phyloP scores from a whole-genome alignment of 306 rosid genomes.

The Lathyrus sativus region DNA sequence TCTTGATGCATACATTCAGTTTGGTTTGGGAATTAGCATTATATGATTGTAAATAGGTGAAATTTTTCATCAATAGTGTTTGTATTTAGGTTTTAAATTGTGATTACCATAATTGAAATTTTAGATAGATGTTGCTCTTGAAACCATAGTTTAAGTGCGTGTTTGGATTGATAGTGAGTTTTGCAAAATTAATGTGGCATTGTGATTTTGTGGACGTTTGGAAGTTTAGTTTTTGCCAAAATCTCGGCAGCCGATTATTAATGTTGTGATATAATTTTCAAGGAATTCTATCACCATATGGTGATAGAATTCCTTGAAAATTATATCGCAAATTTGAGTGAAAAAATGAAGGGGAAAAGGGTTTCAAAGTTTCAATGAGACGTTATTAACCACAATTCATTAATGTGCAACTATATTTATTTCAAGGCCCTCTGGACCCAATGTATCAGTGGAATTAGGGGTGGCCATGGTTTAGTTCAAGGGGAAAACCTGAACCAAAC shows the following conservation, averaged over 20 bases:
- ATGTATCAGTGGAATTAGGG: neutral
- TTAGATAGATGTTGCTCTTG: neutral
- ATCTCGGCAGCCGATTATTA: neutral
- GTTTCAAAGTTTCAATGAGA: neutral
- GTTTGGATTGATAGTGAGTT: neutral
- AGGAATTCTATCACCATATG: no score
- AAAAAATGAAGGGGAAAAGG: neutral
- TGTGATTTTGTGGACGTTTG: neutral
- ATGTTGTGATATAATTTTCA: neutral
- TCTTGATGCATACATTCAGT: constrained; percentile 9
- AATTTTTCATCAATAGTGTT: neutral
- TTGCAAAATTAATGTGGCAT: neutral
- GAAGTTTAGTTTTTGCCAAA: neutral
- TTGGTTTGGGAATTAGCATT: constrained; percentile 12
- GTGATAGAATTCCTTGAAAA: neutral
- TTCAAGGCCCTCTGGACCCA: constrained; percentile 10
- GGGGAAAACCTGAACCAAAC: neutral
- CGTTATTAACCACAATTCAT: neutral
- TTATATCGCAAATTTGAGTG: neutral
- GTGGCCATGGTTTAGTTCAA: neutral
- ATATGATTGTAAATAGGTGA: neutral
- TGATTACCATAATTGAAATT: neutral
- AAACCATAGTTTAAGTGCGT: neutral
- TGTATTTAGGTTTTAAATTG: constrained; percentile 6
- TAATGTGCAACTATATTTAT: constrained; percentile 12